phyloP scores from a whole-genome alignment of 2,329 filamentous ascomycete species.

The Microdochium bolleyi region DNA sequence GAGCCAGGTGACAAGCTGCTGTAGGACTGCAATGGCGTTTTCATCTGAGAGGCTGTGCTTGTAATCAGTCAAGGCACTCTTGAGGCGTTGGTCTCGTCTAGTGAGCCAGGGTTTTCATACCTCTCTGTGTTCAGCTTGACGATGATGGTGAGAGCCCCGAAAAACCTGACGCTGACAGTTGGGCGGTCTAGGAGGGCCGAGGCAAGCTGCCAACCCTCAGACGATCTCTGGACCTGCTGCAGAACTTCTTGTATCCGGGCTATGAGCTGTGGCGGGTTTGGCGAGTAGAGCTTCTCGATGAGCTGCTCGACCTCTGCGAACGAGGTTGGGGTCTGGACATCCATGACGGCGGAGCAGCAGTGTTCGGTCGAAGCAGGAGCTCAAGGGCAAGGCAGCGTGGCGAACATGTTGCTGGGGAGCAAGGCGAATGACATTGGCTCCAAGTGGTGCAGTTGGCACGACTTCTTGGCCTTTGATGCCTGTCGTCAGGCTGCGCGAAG shows the following conservation, averaged over 20 bases:
- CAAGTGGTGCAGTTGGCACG: not conserved
- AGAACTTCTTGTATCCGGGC: conserved; percentile 61
- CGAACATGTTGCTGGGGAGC: not conserved
- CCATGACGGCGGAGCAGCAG: not conserved
- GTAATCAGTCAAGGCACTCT: not conserved
- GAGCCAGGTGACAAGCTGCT: conserved; percentile 56
- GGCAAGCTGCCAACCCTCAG: conserved; percentile 79
- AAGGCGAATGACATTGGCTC: not conserved
- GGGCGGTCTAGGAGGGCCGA: conserved; percentile 62
- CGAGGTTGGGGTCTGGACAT: not conserved
- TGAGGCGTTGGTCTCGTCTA: no score
- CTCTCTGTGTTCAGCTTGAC: conserved; percentile 92
- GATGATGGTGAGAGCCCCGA: conserved; percentile 85
- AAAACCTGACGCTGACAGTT: conserved; percentile 77
- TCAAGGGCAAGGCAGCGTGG: not conserved
- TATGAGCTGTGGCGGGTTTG: conserved; percentile 38
- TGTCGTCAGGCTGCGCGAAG: not conserved
- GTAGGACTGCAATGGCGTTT: conserved; percentile 50
- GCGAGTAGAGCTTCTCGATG: conserved; percentile 16
- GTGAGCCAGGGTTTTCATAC: conserved; percentile 30
- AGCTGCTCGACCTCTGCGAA: conserved; percentile 1
- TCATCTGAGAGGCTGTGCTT: conserved; percentile 39
- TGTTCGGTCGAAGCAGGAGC: not conserved
- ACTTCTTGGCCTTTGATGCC: not conserved
- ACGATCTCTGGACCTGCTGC: conserved; percentile 69